These are phyloP conservation scores for Vitis hybrid DNA, from an alignment of 177 flowering plant species.

Conservation along the genomic window DNA sequence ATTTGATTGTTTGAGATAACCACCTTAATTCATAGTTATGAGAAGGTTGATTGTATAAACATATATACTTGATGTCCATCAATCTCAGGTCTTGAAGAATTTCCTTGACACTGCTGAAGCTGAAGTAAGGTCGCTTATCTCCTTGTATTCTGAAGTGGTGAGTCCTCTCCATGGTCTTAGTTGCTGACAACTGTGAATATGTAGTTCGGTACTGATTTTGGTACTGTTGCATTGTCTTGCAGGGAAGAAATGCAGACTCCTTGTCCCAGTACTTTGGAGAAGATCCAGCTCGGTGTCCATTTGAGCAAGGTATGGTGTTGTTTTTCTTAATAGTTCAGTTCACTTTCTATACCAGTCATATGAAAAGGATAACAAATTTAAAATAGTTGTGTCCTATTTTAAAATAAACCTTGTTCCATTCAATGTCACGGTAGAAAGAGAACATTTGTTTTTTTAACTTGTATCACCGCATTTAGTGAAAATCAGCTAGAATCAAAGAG, in stretches of 20 bases:
- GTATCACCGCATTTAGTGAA: too few relatives aligned
- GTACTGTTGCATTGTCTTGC: slow-evolving; percentile 21
- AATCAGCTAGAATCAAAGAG: too few relatives aligned
- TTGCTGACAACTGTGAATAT: background rate
- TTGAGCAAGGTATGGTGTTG: slow-evolving; percentile 82
- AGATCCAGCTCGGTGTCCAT: slow-evolving; percentile 97
- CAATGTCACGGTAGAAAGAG: too few relatives aligned
- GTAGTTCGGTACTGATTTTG: background rate
- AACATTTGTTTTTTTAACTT: too few relatives aligned
- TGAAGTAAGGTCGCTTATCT: slow-evolving; percentile 85
- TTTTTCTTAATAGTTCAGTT: background rate
- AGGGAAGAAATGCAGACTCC: slow-evolving; percentile 99
- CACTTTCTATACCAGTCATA: too few relatives aligned
- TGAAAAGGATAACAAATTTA: too few relatives aligned
- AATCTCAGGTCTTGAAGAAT: slow-evolving; percentile 67
- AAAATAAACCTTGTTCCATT: too few relatives aligned
- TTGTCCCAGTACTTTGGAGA: slow-evolving; percentile 95
- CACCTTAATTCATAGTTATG: too few relatives aligned
- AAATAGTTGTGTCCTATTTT: too few relatives aligned
- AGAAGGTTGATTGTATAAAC: too few relatives aligned
- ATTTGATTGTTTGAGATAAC: too few relatives aligned
- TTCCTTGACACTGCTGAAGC: slow-evolving; percentile 98
- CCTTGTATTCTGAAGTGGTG: slow-evolving; percentile 96
- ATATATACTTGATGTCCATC: background rate
- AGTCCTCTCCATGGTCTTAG: slow-evolving; percentile 20